A percentile compares a stretch with the other conserved stretches of the same genome.
Conservation (phyloP, 2,329 filamentous ascomycete genomes). For the Penicillium sp. region DNA sequence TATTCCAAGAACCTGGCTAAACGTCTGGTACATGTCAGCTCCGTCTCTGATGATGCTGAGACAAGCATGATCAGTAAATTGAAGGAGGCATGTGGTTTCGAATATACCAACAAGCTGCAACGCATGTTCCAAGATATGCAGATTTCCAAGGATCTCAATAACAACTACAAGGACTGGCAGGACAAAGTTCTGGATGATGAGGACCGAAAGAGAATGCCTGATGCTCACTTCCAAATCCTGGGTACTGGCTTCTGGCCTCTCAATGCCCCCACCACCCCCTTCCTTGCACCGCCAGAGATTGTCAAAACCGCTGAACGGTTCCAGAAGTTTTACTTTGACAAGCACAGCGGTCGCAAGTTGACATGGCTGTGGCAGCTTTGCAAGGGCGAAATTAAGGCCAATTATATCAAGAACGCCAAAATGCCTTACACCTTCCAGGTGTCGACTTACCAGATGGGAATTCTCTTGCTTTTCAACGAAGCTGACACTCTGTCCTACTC, state of each 20-base stretch:
- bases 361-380: constrained; percentile 98
- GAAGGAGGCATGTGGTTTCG: constrained; percentile 97
- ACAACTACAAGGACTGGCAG: constrained; percentile 78
- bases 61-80: constrained; percentile 99
- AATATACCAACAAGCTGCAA: constrained; percentile 99
- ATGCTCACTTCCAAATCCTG: constrained; percentile 87
- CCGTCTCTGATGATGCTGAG: constrained; percentile 94
- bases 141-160: constrained; percentile 95
- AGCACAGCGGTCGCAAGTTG: constrained; percentile 93
- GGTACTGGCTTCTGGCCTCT: constrained; percentile 98
- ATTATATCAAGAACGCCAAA: constrained; percentile 86
- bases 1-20: constrained; percentile 96
- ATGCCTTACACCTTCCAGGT: constrained; percentile 96
- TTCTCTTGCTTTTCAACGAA: constrained; percentile 92
- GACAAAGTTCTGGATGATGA: constrained; percentile 63
- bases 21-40: constrained; percentile 90
- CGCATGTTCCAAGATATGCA: constrained; percentile 99
- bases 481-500: constrained; percentile 81
- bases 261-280: constrained; percentile 79
- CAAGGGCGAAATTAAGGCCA: constrained; percentile 93
- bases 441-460: constrained; percentile 96
- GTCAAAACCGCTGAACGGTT: constrained; percentile 87
- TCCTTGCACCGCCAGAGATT: constrained; percentile 82
- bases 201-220: constrained; percentile 67
- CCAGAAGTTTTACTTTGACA: constrained; percentile 86